Base-by-base conservation (phyloP, 129 eudicot species). In the Chrysanthemum lavandulifolium region DNA sequence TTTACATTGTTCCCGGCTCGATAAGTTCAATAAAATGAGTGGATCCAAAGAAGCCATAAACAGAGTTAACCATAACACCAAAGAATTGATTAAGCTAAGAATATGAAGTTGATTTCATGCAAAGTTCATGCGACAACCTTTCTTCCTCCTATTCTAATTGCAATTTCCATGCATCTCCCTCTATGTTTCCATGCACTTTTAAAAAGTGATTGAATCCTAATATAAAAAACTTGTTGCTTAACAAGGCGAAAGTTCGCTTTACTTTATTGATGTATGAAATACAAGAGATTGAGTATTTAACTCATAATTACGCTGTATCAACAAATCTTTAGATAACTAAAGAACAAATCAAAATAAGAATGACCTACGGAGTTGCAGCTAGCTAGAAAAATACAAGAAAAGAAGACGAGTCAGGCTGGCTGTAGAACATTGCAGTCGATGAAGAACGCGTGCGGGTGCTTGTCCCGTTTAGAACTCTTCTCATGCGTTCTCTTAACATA, bases 401-500 rank as follows among this genome's bases (percentile, higher is more conserved):
- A 16, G 72, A 74, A 33, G 78, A 65, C 40, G 72, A 50, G 2
- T 74, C 78, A 36, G 23, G 29, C 2, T 73, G 78, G 21, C 62
- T 14, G 19, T 65, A 53, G 23, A 54, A 29, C 23, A 40, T 31
- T 18, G 66, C 40, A 3, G 52, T 27, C n/a, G 67, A 71, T 0
- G 55, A 29, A 9, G n/a, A 16, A 50, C 23, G 10, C 10, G 33
- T 4, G 0, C 33, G 51, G 4, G 51, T 69, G 25, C 54, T 69
- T 9, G 63, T 33, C 8, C 29, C 29, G 33, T 36, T 62, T 13
- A 69, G 60, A 55, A 78, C 56, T 51, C 14, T 71, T 13, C 73
- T 63, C 73, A 78, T 71, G 58, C 61, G 73, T 45, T 47, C 73
- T 78, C 77, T 64, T 21, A 78, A 47, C 29, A 78, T 72, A 19